Percentiles rank a stretch among this genome's conserved stretches.
These are phyloP conservation scores for Stemphylium lycopersici DNA, from an alignment of 2,329 filamentous ascomycete genomes.

Conservation along the genomic window DNA sequence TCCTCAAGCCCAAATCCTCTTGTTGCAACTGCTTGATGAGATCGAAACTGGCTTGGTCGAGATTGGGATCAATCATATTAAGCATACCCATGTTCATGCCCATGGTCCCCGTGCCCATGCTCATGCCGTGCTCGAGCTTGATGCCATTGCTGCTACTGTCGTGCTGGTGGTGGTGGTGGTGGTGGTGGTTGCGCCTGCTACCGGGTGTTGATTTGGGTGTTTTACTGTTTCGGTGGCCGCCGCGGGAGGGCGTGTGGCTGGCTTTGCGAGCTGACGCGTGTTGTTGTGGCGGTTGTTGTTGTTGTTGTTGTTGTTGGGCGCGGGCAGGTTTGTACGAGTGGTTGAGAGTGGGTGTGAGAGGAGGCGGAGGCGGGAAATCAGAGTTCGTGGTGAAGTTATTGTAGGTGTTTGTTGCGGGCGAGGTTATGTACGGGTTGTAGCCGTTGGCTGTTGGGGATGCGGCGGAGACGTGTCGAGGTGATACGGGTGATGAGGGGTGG, in stretches of 20 bases:
- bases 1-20: slow-evolving; percentile 39
- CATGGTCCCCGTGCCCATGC: slow-evolving; percentile 17
- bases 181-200: not conserved
- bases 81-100: slow-evolving; percentile 22
- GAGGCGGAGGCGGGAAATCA: slow-evolving; percentile 29
- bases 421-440: slow-evolving; percentile 20
- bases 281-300: slow-evolving; percentile 5
- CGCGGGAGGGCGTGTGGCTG: slow-evolving; percentile 28
- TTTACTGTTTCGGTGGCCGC: slow-evolving; percentile 27
- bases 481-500: slow-evolving; percentile 29
- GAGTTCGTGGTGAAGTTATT: slow-evolving; percentile 32
- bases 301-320: slow-evolving; percentile 16
- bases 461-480: slow-evolving; percentile 21
- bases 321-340: slow-evolving; percentile 5
- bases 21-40: slow-evolving; percentile 40
- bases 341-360: slow-evolving; percentile 16
- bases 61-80: slow-evolving; percentile 32
- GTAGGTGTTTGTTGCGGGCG: slow-evolving; percentile 24
- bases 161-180: slow-evolving; percentile 2
- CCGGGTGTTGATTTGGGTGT: slow-evolving; percentile 40
- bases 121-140: slow-evolving; percentile 32
- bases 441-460: slow-evolving; percentile 19
- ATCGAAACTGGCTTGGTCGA: slow-evolving; percentile 34
- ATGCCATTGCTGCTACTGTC: slow-evolving; percentile 34
- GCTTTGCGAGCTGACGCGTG: slow-evolving; percentile 24